phyloP scores from a whole-genome alignment of 768 basidiomycete species.

The Termitomyces sp. region DNA sequence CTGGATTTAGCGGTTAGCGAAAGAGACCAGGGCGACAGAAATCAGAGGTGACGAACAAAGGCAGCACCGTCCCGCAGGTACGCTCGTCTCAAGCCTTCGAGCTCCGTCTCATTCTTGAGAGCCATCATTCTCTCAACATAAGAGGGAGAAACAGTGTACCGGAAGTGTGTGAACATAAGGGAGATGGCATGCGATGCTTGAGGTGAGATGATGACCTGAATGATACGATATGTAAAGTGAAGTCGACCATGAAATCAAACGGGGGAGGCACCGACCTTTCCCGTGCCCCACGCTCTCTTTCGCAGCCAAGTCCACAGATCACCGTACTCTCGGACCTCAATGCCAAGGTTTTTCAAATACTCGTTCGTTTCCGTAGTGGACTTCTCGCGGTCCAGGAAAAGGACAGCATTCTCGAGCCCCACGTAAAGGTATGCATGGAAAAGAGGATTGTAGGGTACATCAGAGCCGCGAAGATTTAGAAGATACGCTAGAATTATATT shows the following conservation, averaged over 20 bases:
- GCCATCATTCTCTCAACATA: slow-evolving; percentile 75
- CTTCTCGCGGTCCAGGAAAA: slow-evolving; percentile 75
- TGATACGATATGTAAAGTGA: slow-evolving; percentile 2
- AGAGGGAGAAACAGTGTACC: slow-evolving; percentile 70
- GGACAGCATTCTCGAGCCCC: slow-evolving; percentile 48
- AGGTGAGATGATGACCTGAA: slow-evolving; percentile 60
- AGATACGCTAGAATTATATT: slow-evolving; percentile 56
- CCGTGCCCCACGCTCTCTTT: slow-evolving; percentile 70
- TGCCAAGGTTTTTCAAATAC: slow-evolving; percentile 53
- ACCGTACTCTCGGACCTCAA: slow-evolving; percentile 64
- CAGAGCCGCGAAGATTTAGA: slow-evolving; percentile 84
- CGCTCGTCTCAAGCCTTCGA: slow-evolving; percentile 77
- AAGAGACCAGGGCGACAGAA: slow-evolving; percentile 8
- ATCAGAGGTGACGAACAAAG: slow-evolving; percentile 45
- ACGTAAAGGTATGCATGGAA: slow-evolving; percentile 87
- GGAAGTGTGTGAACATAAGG: slow-evolving; percentile 77
- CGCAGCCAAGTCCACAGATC: slow-evolving; percentile 78
- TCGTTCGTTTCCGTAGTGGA: slow-evolving; percentile 49
- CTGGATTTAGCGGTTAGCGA: slow-evolving; percentile 23
- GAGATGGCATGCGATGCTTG: slow-evolving; percentile 81
- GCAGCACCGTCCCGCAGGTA: slow-evolving; percentile 90
- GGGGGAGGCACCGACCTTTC: slow-evolving; percentile 44
- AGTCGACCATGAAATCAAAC: neutral
- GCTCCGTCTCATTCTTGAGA: slow-evolving; percentile 84
- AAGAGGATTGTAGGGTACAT: slow-evolving; percentile 89